Evolutionary conservation across 139 green algal genomes (phyloP), one percentile per base, ranked within the genome.

Genomic region (Gonium pectorale): DNA sequence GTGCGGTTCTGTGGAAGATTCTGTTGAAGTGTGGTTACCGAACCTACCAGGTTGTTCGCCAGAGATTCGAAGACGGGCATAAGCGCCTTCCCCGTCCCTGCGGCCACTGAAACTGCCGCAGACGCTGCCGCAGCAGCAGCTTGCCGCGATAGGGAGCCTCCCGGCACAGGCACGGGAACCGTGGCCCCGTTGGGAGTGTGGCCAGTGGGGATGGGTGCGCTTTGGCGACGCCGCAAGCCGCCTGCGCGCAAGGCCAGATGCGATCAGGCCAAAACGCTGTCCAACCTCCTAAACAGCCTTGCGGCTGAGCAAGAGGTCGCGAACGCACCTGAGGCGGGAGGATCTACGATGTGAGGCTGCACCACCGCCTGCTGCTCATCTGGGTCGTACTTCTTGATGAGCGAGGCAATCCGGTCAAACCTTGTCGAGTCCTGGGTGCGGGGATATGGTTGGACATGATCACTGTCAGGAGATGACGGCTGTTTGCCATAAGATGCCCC

Each of bases 351-450:
- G 40, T 51, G 3, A 13, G 21, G 8, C 43, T 13, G n/a, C 9
- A 26, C 31, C 33, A 46, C 21, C 1, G 29, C 44, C 0, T 46
- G 63, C 46, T 82, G 69, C 38, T 86, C 79, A 29, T 96, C 93
- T 13, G 93, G 92, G 74, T 95, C 92, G 72, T 92, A 96, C 80
- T 93, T 94, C n/a, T 90, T 86, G 2, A 96, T 89, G 24, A 96
- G 89, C n/a, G 88, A 72, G 51, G 88, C 88, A 13, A 90, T 94
- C 38, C 80, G 87, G 2, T 96, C 86, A 80, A 91, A 96, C 26
- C 80, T 73, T 13, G 89, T 93, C 7, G 92, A 92, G 74, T 96
- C 92, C 92, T 95, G 89, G 13, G 49, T 56, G 13, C 49, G 49
- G n/a, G n/a, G n/a, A n/a, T n/a, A n/a, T n/a, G n/a, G n/a, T n/a